Evolutionary conservation across 345 rosid species (phyloP).

Genomic region (Psidium friedrichsthalianum): DNA sequence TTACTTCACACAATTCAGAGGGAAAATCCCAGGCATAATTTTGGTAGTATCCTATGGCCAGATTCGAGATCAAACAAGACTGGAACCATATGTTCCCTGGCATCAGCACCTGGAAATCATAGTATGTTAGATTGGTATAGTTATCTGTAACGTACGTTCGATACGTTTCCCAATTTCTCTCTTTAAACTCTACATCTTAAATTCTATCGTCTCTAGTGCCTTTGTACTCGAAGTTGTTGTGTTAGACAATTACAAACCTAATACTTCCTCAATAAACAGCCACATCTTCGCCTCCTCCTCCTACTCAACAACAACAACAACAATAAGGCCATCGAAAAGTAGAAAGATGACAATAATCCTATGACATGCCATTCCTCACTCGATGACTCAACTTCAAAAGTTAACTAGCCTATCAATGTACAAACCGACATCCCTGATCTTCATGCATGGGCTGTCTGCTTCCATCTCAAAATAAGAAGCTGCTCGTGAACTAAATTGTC

Average conservation of each 20-base stretch:
- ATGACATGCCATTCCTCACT: background rate
- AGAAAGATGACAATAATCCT: background rate
- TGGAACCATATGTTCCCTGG: constrained; percentile 6
- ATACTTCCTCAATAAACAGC: background rate
- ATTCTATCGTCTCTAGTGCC: background rate
- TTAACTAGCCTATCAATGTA: background rate
- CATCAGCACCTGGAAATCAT: constrained; percentile 29
- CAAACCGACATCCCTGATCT: background rate
- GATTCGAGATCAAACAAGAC: constrained; percentile 46
- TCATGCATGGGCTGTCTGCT: background rate
- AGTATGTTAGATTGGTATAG: background rate
- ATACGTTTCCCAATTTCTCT: too few species aligned
- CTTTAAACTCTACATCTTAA: background rate
- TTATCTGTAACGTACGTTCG: background rate
- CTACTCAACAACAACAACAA: background rate
- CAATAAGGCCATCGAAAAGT: background rate
- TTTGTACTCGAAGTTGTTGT: background rate
- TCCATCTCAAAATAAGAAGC: background rate
- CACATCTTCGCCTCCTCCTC: background rate
- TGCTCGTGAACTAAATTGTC: background rate
- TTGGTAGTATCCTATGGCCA: constrained; percentile 50
- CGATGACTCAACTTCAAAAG: background rate
- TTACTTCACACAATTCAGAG: constrained; percentile 59
- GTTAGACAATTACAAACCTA: background rate
- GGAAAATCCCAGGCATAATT: constrained; percentile 66